phyloP scores from a whole-genome alignment of 2,329 filamentous ascomycete species.

The Parastagonospora nodorum region DNA sequence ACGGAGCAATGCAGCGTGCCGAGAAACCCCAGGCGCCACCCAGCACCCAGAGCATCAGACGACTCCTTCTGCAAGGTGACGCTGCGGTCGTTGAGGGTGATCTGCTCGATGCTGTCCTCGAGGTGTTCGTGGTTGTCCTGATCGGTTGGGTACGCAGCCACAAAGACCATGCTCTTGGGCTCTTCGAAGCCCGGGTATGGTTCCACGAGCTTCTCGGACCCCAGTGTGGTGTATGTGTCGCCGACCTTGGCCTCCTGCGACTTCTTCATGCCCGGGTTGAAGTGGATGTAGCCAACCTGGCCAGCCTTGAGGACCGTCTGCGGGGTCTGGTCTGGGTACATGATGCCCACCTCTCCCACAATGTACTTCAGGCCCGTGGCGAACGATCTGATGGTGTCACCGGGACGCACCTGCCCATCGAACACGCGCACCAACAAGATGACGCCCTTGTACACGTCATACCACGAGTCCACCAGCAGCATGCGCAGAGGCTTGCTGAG shows the following conservation, averaged over 20 bases:
- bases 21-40: slow-evolving; percentile 91
- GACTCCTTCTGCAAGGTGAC: slow-evolving; percentile 93
- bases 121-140: slow-evolving; percentile 84
- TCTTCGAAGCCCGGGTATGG: slow-evolving; percentile 93
- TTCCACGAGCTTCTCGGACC: slow-evolving; percentile 75
- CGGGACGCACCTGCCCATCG: slow-evolving; percentile 80
- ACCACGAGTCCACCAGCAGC: slow-evolving; percentile 96
- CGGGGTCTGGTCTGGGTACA: slow-evolving; percentile 86
- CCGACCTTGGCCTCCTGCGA: slow-evolving; percentile 95
- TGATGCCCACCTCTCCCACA: slow-evolving; percentile 95
- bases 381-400: slow-evolving; percentile 85
- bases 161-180: slow-evolving; percentile 98
- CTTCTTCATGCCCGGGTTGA: slow-evolving; percentile 98
- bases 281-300: slow-evolving; percentile 94
- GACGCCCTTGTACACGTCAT: slow-evolving; percentile 93
- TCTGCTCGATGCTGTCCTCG: slow-evolving; percentile 91
- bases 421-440: slow-evolving; percentile 90
- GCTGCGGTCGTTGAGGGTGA: slow-evolving; percentile 92
- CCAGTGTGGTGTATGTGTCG: slow-evolving; percentile 88
- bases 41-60: slow-evolving; percentile 89
- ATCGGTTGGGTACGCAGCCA: slow-evolving; percentile 93
- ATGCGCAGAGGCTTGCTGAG: slow-evolving; percentile 74
- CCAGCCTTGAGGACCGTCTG: slow-evolving; percentile 82
- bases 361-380: slow-evolving; percentile 88
- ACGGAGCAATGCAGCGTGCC: slow-evolving; percentile 99